These are phyloP conservation scores for Paramecium tetraurelia DNA, from an alignment of 73 alveolate species.

Conservation along the genomic window DNA sequence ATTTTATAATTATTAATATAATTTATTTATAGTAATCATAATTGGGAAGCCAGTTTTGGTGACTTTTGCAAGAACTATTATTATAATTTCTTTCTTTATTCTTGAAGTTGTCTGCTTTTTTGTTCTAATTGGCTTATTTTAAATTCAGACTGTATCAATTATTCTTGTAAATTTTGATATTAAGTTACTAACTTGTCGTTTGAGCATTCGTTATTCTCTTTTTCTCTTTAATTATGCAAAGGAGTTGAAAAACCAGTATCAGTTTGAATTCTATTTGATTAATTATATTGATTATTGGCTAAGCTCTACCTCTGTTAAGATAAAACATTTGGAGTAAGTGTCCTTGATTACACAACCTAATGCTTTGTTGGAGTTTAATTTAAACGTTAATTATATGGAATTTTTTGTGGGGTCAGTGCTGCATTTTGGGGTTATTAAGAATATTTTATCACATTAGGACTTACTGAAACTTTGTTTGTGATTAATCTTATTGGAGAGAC, in stretches of 20 bases:
- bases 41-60: not conserved
- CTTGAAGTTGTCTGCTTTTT: not conserved
- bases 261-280: not conserved
- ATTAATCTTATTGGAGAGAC: conserved; percentile 11
- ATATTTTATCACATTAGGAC: not conserved
- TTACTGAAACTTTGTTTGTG: not conserved
- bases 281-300: not conserved
- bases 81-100: not conserved
- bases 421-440: not conserved
- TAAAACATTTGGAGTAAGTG: not conserved
- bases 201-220: not conserved
- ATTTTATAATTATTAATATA: not conserved
- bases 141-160: not conserved
- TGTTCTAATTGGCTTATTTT: not conserved
- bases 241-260: conserved; percentile 11
- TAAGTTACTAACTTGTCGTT: not conserved
- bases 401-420: not conserved
- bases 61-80: not conserved
- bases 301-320: not conserved
- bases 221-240: not conserved
- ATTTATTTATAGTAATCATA: not conserved
- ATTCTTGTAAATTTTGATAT: not conserved
- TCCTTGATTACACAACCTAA: not conserved
- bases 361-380: not conserved
- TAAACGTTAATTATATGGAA: not conserved